phyloP scores from a whole-genome alignment of 495 filamentous ascomycete species.

The Xylaria curta region DNA sequence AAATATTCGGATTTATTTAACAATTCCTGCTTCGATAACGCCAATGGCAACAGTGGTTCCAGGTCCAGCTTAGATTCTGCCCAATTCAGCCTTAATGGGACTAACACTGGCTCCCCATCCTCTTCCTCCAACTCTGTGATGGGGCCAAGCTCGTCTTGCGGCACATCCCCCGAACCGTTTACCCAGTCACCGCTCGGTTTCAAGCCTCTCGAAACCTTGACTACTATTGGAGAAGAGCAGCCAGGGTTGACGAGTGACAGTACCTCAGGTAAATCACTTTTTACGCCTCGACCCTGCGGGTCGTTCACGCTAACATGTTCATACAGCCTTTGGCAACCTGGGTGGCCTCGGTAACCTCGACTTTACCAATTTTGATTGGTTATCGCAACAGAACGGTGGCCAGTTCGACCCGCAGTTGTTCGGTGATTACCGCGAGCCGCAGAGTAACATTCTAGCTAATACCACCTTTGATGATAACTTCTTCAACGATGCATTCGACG shows the following conservation, averaged over 20 bases:
- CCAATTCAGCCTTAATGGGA: conserved; percentile 47
- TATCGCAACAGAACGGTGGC: conserved; percentile 83
- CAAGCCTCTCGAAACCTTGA: conserved; percentile 65
- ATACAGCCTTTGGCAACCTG: conserved; percentile 44
- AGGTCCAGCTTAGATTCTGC: conserved; percentile 67
- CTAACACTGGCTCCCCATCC: conserved; percentile 64
- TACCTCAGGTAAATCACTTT: conserved; percentile 41
- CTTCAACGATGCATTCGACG: conserved; percentile 87
- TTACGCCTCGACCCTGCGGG: conserved; percentile 7
- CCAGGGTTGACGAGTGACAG: conserved; percentile 38
- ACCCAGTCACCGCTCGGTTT: conserved; percentile 61
- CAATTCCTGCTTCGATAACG: conserved; percentile 41
- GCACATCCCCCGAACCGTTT: conserved; percentile 63
- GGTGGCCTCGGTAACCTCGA: conserved; percentile 44
- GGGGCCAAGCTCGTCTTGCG: conserved; percentile 77
- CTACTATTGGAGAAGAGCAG: conserved; percentile 63
- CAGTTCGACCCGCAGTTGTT: conserved; percentile 93
- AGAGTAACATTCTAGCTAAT: conserved; percentile 69
- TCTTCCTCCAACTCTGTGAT: conserved; percentile 65
- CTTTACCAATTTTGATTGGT: conserved; percentile 68
- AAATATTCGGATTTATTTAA: conserved; percentile 44
- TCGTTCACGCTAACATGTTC: conserved; percentile 25
- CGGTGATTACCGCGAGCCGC: conserved; percentile 89
- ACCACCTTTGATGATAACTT: conserved; percentile 75
- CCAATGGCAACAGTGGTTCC: conserved; percentile 50